Evolutionary conservation across 441 rosid species (phyloP).

Genomic region (Gossypium trilobum): DNA sequence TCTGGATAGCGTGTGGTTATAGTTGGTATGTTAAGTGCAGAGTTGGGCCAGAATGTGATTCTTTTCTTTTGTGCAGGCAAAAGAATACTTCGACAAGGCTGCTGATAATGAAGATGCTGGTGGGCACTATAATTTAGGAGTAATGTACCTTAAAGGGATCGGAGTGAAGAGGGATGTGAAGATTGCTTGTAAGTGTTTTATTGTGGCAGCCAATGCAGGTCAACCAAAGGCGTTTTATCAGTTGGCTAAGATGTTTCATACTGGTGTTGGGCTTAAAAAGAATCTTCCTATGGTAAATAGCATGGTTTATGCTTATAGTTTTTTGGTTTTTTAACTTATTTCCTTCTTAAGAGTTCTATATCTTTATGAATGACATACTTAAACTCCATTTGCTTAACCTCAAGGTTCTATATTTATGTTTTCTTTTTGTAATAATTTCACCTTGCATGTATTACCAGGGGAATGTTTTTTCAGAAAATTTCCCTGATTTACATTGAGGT

Average conservation of each 20-base stretch:
- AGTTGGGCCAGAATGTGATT: background rate
- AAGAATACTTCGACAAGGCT: constrained; percentile 85
- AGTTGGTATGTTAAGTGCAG: background rate
- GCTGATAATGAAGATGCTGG: constrained; percentile 70
- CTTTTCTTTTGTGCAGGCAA: constrained; percentile 50
- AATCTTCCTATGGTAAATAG: constrained; percentile 58
- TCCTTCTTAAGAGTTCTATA: background rate
- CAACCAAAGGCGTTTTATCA: constrained; percentile 97
- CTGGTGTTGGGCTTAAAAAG: constrained; percentile 85
- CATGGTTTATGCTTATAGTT: background rate
- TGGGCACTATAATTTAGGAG: constrained; percentile 92
- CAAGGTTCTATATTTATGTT: background rate
- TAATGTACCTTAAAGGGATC: constrained; percentile 75
- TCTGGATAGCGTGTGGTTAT: background rate
- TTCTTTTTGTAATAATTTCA: background rate
- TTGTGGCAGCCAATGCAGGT: constrained; percentile 83
- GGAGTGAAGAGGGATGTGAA: constrained; percentile 87
- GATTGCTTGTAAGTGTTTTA: constrained; percentile 58
- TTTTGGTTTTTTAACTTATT: background rate
- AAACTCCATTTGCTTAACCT: background rate
- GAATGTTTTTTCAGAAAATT: background rate
- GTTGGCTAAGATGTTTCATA: constrained; percentile 96
- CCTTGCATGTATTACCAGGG: background rate
- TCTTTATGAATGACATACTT: background rate
- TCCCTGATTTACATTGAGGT: background rate